A percentile compares a stretch with the other conserved stretches of the same genome.
phyloP scores from a whole-genome alignment of 495 filamentous ascomycete genomes.

The Hyphodiscus hymeniophilus region DNA sequence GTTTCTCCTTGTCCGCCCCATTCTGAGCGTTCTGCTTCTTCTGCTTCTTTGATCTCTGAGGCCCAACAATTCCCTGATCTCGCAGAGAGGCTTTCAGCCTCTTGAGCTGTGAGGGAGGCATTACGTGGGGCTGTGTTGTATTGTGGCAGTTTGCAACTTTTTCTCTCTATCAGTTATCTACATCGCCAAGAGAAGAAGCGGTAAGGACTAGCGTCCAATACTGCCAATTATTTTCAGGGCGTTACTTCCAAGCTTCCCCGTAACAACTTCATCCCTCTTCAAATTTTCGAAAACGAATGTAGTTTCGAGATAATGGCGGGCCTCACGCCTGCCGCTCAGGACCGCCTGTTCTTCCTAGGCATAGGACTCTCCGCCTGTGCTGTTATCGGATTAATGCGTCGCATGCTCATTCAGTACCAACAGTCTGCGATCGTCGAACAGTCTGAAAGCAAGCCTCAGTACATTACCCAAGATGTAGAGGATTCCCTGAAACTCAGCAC shows the following conservation, averaged over 20 bases:
- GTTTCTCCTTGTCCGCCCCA: slow-evolving; percentile 49
- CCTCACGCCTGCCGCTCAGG: slow-evolving; percentile 26
- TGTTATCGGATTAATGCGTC: slow-evolving; percentile 29
- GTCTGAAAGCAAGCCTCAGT: slow-evolving; percentile 43
- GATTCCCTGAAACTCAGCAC: slow-evolving; percentile 41
- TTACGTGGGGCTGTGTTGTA: slow-evolving; percentile 26
- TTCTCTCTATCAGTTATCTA: slow-evolving; percentile 10
- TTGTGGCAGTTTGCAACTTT: slow-evolving; percentile 21
- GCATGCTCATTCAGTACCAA: slow-evolving; percentile 34
- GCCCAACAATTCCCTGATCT: slow-evolving; percentile 79
- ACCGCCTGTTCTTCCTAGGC: slow-evolving; percentile 33
- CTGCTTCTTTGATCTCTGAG: slow-evolving; percentile 87
- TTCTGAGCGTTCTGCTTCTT: slow-evolving; percentile 64
- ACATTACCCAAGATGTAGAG: slow-evolving; percentile 53
- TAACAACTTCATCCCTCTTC: not conserved
- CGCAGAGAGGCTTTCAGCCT: slow-evolving; percentile 83
- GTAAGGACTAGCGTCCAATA: slow-evolving; percentile 1
- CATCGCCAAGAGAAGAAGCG: slow-evolving; percentile 18
- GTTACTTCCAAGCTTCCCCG: not conserved
- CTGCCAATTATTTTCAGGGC: not conserved
- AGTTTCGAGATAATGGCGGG: slow-evolving; percentile 19
- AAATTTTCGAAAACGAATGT: slow-evolving; percentile 7
- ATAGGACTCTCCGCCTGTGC: slow-evolving; percentile 31
- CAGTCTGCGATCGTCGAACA: slow-evolving; percentile 39
- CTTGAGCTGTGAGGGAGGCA: slow-evolving; percentile 95